Conservation (phyloP, 1,284 basidiomycete species). For the Marasmius fiardii region DNA sequence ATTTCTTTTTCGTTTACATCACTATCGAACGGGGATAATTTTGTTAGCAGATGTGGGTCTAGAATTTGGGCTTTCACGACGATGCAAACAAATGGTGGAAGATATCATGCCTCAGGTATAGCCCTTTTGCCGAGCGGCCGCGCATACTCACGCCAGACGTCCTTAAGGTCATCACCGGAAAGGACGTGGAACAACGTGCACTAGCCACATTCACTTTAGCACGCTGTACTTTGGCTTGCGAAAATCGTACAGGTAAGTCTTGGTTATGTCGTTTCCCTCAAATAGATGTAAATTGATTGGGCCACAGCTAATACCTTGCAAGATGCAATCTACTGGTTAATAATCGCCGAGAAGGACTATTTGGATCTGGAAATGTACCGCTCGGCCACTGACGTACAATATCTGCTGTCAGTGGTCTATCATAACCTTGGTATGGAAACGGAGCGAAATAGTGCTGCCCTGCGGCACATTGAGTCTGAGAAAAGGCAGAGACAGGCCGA, state of each 20-base stretch:
- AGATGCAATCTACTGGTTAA: conserved; percentile 59
- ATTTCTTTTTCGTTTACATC: conserved; percentile 63
- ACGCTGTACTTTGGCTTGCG: conserved; percentile 62
- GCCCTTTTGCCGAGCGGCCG: neutral
- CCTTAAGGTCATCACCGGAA: conserved; percentile 62
- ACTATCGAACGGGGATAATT: conserved; percentile 65
- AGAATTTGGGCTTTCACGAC: conserved; percentile 71
- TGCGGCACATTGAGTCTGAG: conserved; percentile 45
- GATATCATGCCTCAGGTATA: conserved; percentile 76
- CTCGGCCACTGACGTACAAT: conserved; percentile 64
- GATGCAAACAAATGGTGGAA: conserved; percentile 60
- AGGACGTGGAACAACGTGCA: conserved; percentile 73
- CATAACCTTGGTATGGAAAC: conserved; percentile 57
- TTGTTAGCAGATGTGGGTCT: conserved; percentile 73
- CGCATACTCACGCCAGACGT: neutral
- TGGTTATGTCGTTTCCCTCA: conserved; percentile 3
- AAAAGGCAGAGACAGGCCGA: conserved; percentile 38
- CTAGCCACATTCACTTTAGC: conserved; percentile 69
- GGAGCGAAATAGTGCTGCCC: conserved; percentile 54
- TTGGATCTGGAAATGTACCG: conserved; percentile 50
- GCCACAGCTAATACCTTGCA: conserved; percentile 40
- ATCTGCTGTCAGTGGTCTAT: conserved; percentile 64
- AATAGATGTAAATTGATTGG: neutral
- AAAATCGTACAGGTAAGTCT: conserved; percentile 29
- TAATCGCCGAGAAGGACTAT: conserved; percentile 64